Evolutionary conservation across 371 early-diverging fungal species (phyloP), one percentile per base, ranked within the genome.

Genomic region (Capillidium rhysosporum): DNA sequence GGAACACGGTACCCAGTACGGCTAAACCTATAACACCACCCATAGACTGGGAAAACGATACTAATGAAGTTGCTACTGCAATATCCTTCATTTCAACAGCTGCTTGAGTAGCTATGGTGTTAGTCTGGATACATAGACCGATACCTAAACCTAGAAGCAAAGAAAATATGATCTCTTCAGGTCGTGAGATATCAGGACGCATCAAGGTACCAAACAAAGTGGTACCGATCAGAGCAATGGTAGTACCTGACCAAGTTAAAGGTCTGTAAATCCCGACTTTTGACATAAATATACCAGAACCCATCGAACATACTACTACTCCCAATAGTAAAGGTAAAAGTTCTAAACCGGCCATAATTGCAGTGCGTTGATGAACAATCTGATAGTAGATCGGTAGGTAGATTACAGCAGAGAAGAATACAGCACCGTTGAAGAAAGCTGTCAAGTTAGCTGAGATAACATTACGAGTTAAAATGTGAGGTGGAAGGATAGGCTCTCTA

Each of bases 11-110:
- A 0, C 71, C 76, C 16, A 65, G 58, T 7, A 79, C 59, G 29
- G 81, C 81, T 47, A 84, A 68, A 8, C 83, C 83, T 40, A 82
- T 59, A 1, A 76, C 72, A 48, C 82, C 77, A 40, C 87, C 84
- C 41, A 83, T 66, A 2, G 77, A 69, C 31, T 77, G 73, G 58
- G 65, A 66, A 56, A 76, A 77, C 54, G 70, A 68, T 10, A 66
- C 56, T 57, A 72, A 62, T 10, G 76, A 63, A 23, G 87, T 79
- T 31, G 71, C 77, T 18, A 83, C 65, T n/a, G 84, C 77, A 54
- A 80, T 71, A 52, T 77, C 71, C 43, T 63, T 63, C 26, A 60
- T 58, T 14, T 47, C 61, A 2, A 76, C 76, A 5, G 69, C 53
- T 0, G 72, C 63, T 61, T 82, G 84, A 2, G 68, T 70, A 0